These are phyloP conservation scores for Aspergillus ellipticus DNA, from an alignment of 495 filamentous ascomycete species.

Conservation along the genomic window DNA sequence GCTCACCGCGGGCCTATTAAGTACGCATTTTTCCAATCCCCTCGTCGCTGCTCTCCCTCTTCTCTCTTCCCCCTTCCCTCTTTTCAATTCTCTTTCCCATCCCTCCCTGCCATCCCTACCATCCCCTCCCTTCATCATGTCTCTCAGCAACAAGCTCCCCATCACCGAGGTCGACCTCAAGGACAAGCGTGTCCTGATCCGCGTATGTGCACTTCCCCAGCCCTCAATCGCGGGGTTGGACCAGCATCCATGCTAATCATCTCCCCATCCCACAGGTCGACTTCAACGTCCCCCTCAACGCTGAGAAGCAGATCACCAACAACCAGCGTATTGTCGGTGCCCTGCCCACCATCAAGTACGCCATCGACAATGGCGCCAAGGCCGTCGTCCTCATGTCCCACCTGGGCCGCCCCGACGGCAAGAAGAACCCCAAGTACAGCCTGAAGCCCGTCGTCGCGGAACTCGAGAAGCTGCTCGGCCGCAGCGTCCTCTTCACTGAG, in stretches of 20 bases:
- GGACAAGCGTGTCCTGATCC: slow-evolving; percentile 95
- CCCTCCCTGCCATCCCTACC: slow-evolving; percentile 1
- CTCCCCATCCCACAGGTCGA: slow-evolving; percentile 65
- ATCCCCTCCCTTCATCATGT: slow-evolving; percentile 60
- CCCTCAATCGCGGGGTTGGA: not conserved
- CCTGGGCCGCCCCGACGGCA: slow-evolving; percentile 90
- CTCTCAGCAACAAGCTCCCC: slow-evolving; percentile 95
- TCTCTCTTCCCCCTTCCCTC: not conserved
- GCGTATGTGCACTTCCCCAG: slow-evolving; percentile 55
- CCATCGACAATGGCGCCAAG: slow-evolving; percentile 89
- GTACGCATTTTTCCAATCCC: slow-evolving; percentile 14
- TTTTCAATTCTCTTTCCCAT: slow-evolving; percentile 9
- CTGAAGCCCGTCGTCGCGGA: slow-evolving; percentile 88
- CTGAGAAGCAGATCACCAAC: slow-evolving; percentile 90
- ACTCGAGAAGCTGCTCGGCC: slow-evolving; percentile 84
- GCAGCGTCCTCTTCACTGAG: slow-evolving; percentile 76
- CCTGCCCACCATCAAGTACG: slow-evolving; percentile 97
- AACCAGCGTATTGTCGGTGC: slow-evolving; percentile 97
- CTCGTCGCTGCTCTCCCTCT: not conserved
- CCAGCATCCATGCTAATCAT: slow-evolving; percentile 10
- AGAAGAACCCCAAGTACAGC: slow-evolving; percentile 86
- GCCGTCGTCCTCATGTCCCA: slow-evolving; percentile 98
- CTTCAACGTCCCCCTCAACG: slow-evolving; percentile 98
- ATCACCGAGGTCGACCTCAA: slow-evolving; percentile 95
- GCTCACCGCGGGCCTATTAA: slow-evolving; percentile 19